phyloP scores from a whole-genome alignment of 2,329 filamentous ascomycete genomes.

The Coleophoma cylindrospora region DNA sequence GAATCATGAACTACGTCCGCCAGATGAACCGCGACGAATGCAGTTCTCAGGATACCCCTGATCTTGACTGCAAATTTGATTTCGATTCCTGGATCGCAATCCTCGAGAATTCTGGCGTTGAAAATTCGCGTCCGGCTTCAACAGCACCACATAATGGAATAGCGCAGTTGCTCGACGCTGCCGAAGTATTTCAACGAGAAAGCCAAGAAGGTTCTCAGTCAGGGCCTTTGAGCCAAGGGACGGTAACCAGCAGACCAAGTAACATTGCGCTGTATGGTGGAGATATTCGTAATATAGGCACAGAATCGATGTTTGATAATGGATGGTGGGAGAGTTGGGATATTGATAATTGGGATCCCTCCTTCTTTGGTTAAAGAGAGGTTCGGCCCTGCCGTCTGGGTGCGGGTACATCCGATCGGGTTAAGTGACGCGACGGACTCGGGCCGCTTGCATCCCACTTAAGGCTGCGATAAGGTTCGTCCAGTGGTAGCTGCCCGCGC shows the following conservation, averaged over 20 bases:
- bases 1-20: conserved; percentile 1
- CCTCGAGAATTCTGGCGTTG: conserved; percentile 4
- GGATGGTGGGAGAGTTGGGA: conserved; percentile 1
- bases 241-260: background rate
- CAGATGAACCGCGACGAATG: background rate
- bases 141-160: background rate
- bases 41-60: background rate
- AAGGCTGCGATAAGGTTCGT: background rate
- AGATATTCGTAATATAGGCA: background rate
- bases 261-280: background rate
- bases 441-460: too few relatives aligned
- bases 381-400: too few relatives aligned
- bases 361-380: background rate
- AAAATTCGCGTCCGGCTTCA: background rate
- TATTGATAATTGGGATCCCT: background rate
- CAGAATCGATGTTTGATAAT: background rate
- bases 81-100: background rate
- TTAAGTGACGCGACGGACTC: too few relatives aligned
- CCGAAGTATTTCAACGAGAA: background rate
- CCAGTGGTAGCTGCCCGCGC: background rate
- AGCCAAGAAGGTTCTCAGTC: background rate
- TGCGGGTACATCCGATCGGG: too few relatives aligned
- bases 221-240: too few relatives aligned
- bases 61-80: background rate
- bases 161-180: background rate